Conservation (phyloP, 495 filamentous ascomycete genomes). For the Aspergillus bridgeri region DNA sequence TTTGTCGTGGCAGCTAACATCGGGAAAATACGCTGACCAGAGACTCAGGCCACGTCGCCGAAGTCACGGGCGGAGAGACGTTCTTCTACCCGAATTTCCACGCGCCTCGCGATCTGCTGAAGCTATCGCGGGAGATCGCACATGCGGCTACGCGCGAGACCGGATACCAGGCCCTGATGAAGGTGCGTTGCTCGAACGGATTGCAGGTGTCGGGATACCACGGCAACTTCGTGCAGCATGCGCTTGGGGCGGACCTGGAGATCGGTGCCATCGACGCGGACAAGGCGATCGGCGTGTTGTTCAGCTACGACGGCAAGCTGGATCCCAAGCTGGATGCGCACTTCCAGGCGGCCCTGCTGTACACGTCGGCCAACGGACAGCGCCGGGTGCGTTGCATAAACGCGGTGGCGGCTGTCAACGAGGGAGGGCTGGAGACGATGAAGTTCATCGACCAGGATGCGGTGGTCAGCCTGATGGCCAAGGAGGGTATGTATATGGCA, state of each 20-base stretch:
- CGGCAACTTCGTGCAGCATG: conserved; percentile 94
- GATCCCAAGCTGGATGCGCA: conserved; percentile 95
- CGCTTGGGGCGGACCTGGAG: conserved; percentile 91
- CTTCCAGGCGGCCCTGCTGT: conserved; percentile 93
- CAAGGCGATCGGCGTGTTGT: conserved; percentile 87
- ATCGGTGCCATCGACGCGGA: conserved; percentile 91
- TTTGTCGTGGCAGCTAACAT: conserved; percentile 15
- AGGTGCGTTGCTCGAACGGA: conserved; percentile 95
- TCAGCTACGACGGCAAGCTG: conserved; percentile 95
- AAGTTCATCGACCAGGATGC: conserved; percentile 94
- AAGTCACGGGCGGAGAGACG: conserved; percentile 79
- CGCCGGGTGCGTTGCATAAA: conserved; percentile 91
- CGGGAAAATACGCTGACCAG: no score
- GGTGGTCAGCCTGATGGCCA: conserved; percentile 80
- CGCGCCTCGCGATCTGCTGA: conserved; percentile 74
- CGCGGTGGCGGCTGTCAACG: conserved; percentile 85
- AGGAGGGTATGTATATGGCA: conserved; percentile 57
- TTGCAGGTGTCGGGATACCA: conserved; percentile 91
- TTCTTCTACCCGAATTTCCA: conserved; percentile 98
- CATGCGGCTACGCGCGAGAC: conserved; percentile 90
- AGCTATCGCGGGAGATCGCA: conserved; percentile 79
- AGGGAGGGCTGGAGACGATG: conserved; percentile 78
- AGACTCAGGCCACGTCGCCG: conserved; percentile 35
- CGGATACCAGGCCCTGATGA: conserved; percentile 96
- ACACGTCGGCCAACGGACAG: conserved; percentile 88